Conservation (phyloP, 345 rosid species). For the Eucalyptus tenuipes region DNA sequence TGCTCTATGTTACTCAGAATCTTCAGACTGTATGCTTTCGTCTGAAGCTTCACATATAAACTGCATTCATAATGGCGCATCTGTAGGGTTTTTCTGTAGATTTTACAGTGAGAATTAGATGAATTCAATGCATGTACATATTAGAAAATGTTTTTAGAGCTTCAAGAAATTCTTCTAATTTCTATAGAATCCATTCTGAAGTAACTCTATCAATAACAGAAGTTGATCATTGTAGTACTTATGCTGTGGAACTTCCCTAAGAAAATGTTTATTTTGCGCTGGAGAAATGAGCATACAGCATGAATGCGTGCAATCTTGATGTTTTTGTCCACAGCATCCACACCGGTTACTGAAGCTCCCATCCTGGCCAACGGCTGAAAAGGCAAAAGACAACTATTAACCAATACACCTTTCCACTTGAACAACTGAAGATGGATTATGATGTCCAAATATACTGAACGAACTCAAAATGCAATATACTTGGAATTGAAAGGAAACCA, state of each 20-base stretch:
- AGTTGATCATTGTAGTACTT: background rate
- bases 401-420: background rate
- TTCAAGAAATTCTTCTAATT: background rate
- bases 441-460: background rate
- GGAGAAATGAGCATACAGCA: constrained; percentile 44
- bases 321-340: constrained; percentile 93
- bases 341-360: constrained; percentile 91
- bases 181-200: background rate
- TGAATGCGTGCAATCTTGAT: constrained; percentile 83
- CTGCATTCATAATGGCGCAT: background rate
- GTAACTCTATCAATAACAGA: background rate
- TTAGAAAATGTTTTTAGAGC: background rate
- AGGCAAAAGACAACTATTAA: background rate
- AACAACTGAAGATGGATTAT: background rate
- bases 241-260: background rate
- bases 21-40: background rate
- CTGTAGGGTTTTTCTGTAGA: background rate
- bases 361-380: constrained; percentile 92
- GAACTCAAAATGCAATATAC: background rate
- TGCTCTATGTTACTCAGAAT: background rate
- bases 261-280: background rate
- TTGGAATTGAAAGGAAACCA: background rate
- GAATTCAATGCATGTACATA: background rate
- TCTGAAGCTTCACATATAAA: background rate
- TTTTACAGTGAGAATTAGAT: background rate